Evolutionary conservation across 257 asterid genomes (phyloP), one percentile per base, ranked within the genome.

Genomic region (Solanum commersonii): DNA sequence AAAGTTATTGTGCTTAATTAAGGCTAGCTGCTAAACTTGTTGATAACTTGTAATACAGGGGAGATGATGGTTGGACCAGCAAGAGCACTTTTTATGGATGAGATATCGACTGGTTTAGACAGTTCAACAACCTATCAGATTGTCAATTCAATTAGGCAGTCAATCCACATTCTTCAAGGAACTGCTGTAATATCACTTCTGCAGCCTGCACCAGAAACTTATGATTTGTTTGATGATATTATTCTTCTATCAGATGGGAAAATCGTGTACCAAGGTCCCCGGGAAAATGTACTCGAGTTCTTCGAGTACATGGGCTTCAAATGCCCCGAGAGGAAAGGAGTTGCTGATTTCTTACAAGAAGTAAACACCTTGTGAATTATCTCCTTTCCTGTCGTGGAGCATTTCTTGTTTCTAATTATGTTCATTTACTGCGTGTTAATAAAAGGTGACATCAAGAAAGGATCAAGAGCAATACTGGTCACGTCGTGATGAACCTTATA

Each of bases 61-160:
- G 99, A 96, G 84, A 94, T 96, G 98, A 65, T 96, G 89, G 98
- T 96, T 49, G 99, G 99, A 89, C 98, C 98, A 31, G 94, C 98
- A 73, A 91, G 96, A 91, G 98, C 95, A 5, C 91, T 96, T 46
- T 94, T 96, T 46, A 96, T 96, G 99, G 99, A 96, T 84, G 99
- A 96, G 94, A 95, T 96, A 92, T 96, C 99, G 5, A 96, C 98
- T 6, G 99, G 99, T 70, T 90, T 96, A 90, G 99, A 96, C 68
- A 94, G 98, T 83, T 96, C 99, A 25, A 96, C 99, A n/a, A 94
- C 99, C 14, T 95, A 91, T 78, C 96, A 93, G 88, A 95, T 96
- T 10, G 97, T 95, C 83, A 95, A 96, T 84, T 94, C 98, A 3
- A 92, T 96, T 68, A 91, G 91, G 87, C 98, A 95, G 68, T 93